Conservation (phyloP, 805 yeast species). For the Yamadazyma kitorensis region DNA sequence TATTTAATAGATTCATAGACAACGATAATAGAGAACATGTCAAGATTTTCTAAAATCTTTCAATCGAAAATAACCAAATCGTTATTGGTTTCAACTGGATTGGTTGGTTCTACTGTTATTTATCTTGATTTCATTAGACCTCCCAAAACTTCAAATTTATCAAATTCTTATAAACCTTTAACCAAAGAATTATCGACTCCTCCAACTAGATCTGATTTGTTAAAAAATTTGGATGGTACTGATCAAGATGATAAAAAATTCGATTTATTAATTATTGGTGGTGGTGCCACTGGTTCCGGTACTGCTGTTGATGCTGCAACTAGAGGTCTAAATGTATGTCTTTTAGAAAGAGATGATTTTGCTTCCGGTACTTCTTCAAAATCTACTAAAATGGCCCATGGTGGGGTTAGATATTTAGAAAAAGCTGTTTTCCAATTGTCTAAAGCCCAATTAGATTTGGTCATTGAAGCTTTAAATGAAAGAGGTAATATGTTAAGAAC, state of each 20-base stretch:
- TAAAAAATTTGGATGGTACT: slow-evolving; percentile 21
- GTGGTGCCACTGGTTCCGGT: slow-evolving; percentile 96
- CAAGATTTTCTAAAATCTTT: too few relatives aligned
- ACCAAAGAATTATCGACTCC: slow-evolving; percentile 45
- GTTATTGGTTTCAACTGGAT: slow-evolving; percentile 29
- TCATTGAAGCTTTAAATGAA: slow-evolving; percentile 27
- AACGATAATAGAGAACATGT: too few relatives aligned
- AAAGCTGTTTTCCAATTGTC: slow-evolving; percentile 92
- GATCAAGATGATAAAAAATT: slow-evolving; percentile 42
- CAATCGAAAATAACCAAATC: slow-evolving; percentile 29
- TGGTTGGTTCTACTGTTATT: slow-evolving; percentile 34
- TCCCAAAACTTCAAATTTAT: slow-evolving; percentile 25
- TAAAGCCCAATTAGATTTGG: slow-evolving; percentile 62
- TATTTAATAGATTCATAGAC: slow-evolving; percentile 15
- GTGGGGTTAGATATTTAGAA: slow-evolving; percentile 94
- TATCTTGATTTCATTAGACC: slow-evolving; percentile 40
- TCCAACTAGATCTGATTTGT: slow-evolving; percentile 54
- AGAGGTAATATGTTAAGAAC: slow-evolving; percentile 75
- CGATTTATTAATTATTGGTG: slow-evolving; percentile 88
- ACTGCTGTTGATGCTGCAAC: slow-evolving; percentile 88
- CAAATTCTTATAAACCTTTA: slow-evolving; percentile 41
- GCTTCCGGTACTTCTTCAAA: slow-evolving; percentile 92
- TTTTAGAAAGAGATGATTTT: slow-evolving; percentile 84
- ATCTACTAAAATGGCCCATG: slow-evolving; percentile 95
- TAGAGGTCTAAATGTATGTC: slow-evolving; percentile 84